These are phyloP conservation scores for Tulasnella sp. DNA, from an alignment of 768 basidiomycete species.

Conservation along the genomic window DNA sequence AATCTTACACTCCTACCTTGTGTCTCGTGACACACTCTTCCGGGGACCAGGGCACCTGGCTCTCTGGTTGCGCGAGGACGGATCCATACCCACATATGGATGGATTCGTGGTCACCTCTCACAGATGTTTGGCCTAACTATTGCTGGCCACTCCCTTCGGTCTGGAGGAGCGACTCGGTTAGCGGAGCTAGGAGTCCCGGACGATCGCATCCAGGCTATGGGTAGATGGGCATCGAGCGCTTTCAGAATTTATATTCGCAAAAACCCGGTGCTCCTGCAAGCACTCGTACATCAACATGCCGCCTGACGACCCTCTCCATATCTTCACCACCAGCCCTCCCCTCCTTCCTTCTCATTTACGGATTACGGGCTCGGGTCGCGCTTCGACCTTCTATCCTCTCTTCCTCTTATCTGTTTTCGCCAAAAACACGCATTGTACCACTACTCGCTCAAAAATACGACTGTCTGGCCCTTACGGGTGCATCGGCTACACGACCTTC, in stretches of 20 bases:
- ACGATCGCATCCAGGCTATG: slow-evolving; percentile 29
- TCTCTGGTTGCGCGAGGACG: slow-evolving; percentile 30
- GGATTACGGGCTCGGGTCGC: too few relatives aligned
- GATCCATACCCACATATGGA: slow-evolving; percentile 37
- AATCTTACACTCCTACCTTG: slow-evolving; percentile 1
- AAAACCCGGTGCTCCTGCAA: slow-evolving; percentile 31
- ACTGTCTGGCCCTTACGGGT: too few relatives aligned
- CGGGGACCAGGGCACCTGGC: slow-evolving; percentile 23
- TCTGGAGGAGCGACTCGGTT: slow-evolving; percentile 35
- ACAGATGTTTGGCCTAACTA: slow-evolving; percentile 33
- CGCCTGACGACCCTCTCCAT: too few relatives aligned
- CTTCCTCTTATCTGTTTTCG: too few relatives aligned
- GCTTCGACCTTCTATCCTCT: too few relatives aligned
- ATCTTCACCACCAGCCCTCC: too few relatives aligned
- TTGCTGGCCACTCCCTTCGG: slow-evolving; percentile 31
- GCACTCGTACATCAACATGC: slow-evolving; percentile 20
- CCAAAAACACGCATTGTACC: too few relatives aligned
- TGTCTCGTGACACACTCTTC: slow-evolving; percentile 6
- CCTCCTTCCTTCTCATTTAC: too few relatives aligned
- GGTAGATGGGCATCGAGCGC: slow-evolving; percentile 34
- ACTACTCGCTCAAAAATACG: too few relatives aligned
- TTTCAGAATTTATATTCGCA: slow-evolving; percentile 33
- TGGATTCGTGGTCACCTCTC: slow-evolving; percentile 31
- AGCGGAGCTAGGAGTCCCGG: slow-evolving; percentile 27
- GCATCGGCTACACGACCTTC: too few relatives aligned